A percentile compares a stretch with the other conserved stretches of the same genome.
Conservation (phyloP, 2,329 filamentous ascomycete genomes). For the Nothophoma quercina region DNA sequence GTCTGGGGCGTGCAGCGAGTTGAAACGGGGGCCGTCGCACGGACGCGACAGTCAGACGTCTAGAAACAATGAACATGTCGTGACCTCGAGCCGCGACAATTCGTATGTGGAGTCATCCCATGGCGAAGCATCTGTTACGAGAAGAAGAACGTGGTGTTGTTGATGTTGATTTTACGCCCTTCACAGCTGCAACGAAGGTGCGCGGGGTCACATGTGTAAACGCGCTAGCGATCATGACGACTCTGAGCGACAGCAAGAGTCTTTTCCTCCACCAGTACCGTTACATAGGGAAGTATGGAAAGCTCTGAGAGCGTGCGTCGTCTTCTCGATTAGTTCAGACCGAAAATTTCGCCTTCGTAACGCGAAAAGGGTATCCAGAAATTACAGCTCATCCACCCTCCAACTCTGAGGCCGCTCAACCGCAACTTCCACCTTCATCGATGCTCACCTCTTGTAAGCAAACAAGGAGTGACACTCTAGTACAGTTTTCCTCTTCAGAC, state of each 20-base stretch:
- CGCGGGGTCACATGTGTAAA: slow-evolving; percentile 4
- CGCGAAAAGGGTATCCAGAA: slow-evolving; percentile 18
- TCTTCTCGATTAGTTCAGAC: background rate
- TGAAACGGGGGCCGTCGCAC: slow-evolving; percentile 23
- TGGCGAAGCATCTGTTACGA: background rate
- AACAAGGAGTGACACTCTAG: slow-evolving; percentile 49
- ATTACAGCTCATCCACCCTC: slow-evolving; percentile 6
- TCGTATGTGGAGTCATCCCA: background rate
- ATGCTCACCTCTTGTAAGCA: slow-evolving; percentile 41
- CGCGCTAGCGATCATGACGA: slow-evolving; percentile 1
- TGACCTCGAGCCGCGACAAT: slow-evolving; percentile 3
- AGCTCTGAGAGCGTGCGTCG: background rate
- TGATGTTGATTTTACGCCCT: background rate
- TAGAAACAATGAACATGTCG: slow-evolving; percentile 5
- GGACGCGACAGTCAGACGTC: slow-evolving; percentile 14
- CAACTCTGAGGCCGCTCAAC: background rate
- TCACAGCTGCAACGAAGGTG: background rate
- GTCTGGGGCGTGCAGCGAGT: slow-evolving; percentile 11
- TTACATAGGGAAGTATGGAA: no score
- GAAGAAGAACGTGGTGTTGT: background rate
- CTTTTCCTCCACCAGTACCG: background rate
- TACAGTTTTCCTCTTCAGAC: slow-evolving; percentile 44
- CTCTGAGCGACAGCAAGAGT: background rate
- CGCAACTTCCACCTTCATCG: no score
- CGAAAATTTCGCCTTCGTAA: background rate